These are phyloP conservation scores for Phylloporus scabripes DNA, from an alignment of 768 basidiomycete genomes.

Conservation along the genomic window DNA sequence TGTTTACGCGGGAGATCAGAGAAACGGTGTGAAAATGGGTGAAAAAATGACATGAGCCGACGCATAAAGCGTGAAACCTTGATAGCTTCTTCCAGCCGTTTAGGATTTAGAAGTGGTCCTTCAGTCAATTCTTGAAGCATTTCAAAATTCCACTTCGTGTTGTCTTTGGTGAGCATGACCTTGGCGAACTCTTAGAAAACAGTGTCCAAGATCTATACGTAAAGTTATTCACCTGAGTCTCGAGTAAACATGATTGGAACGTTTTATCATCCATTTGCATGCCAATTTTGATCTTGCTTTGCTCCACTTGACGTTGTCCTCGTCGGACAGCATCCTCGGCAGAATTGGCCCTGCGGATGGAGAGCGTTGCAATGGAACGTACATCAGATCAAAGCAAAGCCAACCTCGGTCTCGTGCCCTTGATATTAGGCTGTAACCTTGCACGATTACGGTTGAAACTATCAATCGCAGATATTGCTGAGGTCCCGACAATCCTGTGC, in stretches of 20 bases:
- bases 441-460: conserved; percentile 88
- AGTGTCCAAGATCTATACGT: not conserved
- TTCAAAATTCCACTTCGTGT: conserved; percentile 90
- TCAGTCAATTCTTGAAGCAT: conserved; percentile 83
- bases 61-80: conserved; percentile 84
- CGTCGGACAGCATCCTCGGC: conserved; percentile 82
- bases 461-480: conserved; percentile 83
- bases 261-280: conserved; percentile 95
- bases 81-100: conserved; percentile 91
- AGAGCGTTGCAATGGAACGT: not conserved
- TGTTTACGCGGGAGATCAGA: conserved; percentile 71
- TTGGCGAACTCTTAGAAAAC: conserved; percentile 24
- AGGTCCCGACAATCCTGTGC: conserved; percentile 76
- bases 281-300: conserved; percentile 81
- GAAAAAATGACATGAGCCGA: conserved; percentile 89
- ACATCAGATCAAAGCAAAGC: conserved; percentile 7
- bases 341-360: conserved; percentile 57
- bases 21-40: conserved; percentile 85
- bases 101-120: conserved; percentile 86
- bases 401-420: conserved; percentile 62
- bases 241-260: conserved; percentile 79
- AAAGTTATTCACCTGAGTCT: conserved; percentile 63
- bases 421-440: conserved; percentile 57
- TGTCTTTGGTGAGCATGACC: conserved; percentile 86
- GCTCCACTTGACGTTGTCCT: conserved; percentile 87